Evolutionary conservation across 768 basidiomycete genomes (phyloP).

Genomic region (Dictyophora rubrovolvata): DNA sequence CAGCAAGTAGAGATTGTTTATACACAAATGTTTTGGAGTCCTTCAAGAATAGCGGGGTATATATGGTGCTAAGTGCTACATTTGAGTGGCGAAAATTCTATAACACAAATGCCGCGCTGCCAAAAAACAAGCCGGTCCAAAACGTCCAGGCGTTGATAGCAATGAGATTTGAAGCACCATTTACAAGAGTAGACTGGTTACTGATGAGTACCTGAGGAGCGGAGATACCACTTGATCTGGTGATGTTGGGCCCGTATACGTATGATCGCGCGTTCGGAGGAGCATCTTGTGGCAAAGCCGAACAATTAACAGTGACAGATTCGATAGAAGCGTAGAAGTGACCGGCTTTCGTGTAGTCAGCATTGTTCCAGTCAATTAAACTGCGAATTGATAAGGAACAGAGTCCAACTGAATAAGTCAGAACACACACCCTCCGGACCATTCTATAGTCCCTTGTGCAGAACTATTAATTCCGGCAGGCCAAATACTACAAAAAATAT

Average conservation of each 20-base stretch:
- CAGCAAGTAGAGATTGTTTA: too few relatives aligned
- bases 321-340: slow-evolving; percentile 62
- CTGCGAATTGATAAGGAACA: slow-evolving; percentile 21
- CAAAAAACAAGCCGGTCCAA: background rate
- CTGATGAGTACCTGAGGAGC: slow-evolving; percentile 48
- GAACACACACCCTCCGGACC: slow-evolving; percentile 54
- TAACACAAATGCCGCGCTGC: background rate
- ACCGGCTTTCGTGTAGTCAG: slow-evolving; percentile 64
- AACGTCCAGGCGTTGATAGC: slow-evolving; percentile 3
- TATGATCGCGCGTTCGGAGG: slow-evolving; percentile 47
- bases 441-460: slow-evolving; percentile 60
- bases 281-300: slow-evolving; percentile 34
- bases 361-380: slow-evolving; percentile 72
- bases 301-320: slow-evolving; percentile 55
- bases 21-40: too few relatives aligned
- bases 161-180: slow-evolving; percentile 27
- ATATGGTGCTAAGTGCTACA: too few relatives aligned
- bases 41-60: too few relatives aligned
- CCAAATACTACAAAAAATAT: slow-evolving; percentile 44
- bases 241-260: slow-evolving; percentile 47
- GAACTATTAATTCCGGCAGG: slow-evolving; percentile 61
- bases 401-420: background rate
- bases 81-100: background rate
- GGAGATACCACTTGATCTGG: slow-evolving; percentile 21
- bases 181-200: slow-evolving; percentile 47